Conservation (phyloP, 2,329 filamentous ascomycete species). For the Pseudogymnoascus sp. region DNA sequence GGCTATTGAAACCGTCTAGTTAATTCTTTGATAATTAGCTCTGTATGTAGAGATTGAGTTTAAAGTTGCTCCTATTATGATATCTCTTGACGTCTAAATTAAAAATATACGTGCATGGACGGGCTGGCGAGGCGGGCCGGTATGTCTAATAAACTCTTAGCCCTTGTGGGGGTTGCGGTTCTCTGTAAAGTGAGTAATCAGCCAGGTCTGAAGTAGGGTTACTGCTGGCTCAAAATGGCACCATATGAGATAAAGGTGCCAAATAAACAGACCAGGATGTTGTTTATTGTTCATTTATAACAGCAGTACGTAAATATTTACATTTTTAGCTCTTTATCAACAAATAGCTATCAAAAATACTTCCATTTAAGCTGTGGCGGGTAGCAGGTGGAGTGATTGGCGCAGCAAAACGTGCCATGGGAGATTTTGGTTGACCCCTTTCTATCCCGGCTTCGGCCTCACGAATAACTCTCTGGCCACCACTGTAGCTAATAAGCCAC, state of each 20-base stretch:
- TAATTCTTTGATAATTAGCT: background rate
- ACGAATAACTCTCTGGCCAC: slow-evolving; percentile 35
- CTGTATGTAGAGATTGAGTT: background rate
- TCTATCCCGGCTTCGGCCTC: slow-evolving; percentile 27
- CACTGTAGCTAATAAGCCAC: slow-evolving; percentile 34
- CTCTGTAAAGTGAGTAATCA: background rate
- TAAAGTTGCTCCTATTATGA: background rate
- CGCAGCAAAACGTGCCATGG: background rate
- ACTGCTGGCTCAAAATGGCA: background rate
- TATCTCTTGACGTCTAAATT: background rate
- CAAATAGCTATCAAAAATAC: background rate
- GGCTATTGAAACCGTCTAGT: background rate
- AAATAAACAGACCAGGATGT: background rate
- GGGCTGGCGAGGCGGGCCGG: background rate
- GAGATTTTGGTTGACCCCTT: background rate
- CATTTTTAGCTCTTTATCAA: background rate
- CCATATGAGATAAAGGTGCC: background rate
- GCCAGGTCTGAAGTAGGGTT: background rate
- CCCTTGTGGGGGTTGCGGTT: background rate
- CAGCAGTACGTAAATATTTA: background rate
- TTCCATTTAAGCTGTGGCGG: slow-evolving; percentile 4
- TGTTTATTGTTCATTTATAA: background rate
- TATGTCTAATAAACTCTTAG: background rate
- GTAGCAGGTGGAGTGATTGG: background rate
- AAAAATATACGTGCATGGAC: background rate